Evolutionary conservation across 1,284 basidiomycete genomes (phyloP).

Genomic region (Lentinula novae-zelandiae): DNA sequence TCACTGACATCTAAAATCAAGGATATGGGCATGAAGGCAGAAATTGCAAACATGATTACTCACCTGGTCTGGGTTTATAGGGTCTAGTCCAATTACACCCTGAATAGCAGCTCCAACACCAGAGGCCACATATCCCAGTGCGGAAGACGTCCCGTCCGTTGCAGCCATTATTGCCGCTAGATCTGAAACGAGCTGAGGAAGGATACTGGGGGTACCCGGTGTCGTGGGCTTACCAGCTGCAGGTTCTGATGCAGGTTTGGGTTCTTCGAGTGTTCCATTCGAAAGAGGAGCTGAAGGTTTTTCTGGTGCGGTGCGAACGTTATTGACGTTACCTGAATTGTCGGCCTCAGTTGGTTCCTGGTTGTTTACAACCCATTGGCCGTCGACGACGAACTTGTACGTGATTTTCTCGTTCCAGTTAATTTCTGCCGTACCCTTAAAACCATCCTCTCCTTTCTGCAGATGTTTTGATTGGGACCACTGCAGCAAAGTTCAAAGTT

Average conservation of each 20-base stretch:
- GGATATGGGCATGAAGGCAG: background rate
- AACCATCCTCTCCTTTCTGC: conserved; percentile 48
- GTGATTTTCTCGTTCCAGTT: conserved; percentile 62
- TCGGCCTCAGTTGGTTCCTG: conserved; percentile 62
- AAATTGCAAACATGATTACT: conserved; percentile 5
- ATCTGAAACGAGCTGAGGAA: conserved; percentile 31
- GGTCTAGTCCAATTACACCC: conserved; percentile 34
- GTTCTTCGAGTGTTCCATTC: conserved; percentile 17
- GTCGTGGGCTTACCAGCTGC: conserved; percentile 15
- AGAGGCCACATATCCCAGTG: conserved; percentile 34
- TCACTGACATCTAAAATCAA: conserved; percentile 26
- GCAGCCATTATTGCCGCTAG: conserved; percentile 33
- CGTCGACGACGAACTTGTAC: conserved; percentile 82
- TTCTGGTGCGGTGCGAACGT: conserved; percentile 60
- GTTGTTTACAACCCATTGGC: conserved; percentile 56
- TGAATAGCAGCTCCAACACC: conserved; percentile 33
- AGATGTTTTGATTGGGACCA: conserved; percentile 64
- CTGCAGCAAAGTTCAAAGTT: conserved; percentile 30
- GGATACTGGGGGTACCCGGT: conserved; percentile 13
- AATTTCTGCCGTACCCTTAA: conserved; percentile 50
- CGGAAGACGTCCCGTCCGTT: conserved; percentile 33
- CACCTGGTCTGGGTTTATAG: conserved; percentile 35
- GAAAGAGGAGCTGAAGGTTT: conserved; percentile 30
- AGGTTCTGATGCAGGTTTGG: conserved; percentile 5
- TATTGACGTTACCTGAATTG: conserved; percentile 65